Conservation (phyloP, 768 basidiomycete species). For the Lactarius indigo region DNA sequence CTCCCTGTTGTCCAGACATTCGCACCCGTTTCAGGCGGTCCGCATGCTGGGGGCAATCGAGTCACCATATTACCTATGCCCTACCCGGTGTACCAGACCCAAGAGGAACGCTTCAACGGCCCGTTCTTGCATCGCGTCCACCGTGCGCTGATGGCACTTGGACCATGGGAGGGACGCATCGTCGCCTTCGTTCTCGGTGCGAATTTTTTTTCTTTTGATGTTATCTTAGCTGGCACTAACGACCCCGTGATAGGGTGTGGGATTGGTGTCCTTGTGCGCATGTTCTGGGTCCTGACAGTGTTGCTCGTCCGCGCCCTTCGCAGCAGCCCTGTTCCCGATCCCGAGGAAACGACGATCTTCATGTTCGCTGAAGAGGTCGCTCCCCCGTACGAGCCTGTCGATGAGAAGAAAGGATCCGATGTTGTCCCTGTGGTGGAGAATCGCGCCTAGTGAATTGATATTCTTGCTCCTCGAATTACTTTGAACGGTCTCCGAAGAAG, state of each 20-base stretch:
- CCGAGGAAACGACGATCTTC: constrained; percentile 29
- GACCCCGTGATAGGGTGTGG: constrained; percentile 58
- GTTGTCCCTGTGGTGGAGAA: not conserved
- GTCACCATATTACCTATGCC: not conserved
- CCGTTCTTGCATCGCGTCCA: constrained; percentile 47
- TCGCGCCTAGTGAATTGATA: not conserved
- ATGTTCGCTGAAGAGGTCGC: constrained; percentile 16
- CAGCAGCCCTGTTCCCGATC: constrained; percentile 39
- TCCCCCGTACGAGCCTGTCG: constrained; percentile 1
- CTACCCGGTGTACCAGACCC: constrained; percentile 26
- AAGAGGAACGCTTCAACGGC: constrained; percentile 26
- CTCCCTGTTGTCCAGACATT: not conserved
- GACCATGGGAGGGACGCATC: constrained; percentile 79
- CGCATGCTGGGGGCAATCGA: not conserved
- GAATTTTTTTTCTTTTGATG: constrained; percentile 27
- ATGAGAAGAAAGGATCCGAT: constrained; percentile 9
- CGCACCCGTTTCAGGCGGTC: not conserved
- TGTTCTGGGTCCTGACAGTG: constrained; percentile 71
- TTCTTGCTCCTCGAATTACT: not conserved
- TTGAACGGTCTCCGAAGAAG: not conserved
- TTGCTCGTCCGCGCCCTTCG: constrained; percentile 55
- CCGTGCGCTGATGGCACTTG: constrained; percentile 61
- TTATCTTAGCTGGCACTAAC: not conserved
- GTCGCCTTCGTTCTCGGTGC: constrained; percentile 80
- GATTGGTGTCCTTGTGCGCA: constrained; percentile 75